These are phyloP conservation scores for Thermothielavioides terrestris DNA, from an alignment of 495 filamentous ascomycete species.

Conservation along the genomic window DNA sequence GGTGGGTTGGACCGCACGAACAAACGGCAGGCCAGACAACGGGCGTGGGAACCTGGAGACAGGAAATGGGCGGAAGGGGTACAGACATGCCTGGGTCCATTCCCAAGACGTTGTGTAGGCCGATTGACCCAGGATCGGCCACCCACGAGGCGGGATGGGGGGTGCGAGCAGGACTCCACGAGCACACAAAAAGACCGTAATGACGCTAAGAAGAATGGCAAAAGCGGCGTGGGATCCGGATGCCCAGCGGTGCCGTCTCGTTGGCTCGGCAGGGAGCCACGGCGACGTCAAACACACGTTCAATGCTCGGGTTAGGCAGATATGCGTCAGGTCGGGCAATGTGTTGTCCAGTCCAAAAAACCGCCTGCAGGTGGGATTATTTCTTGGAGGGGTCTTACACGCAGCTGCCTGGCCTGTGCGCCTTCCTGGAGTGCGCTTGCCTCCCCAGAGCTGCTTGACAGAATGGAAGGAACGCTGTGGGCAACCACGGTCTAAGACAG, in stretches of 20 bases:
- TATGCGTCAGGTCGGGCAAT: slow-evolving; percentile 42
- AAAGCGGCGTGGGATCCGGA: slow-evolving; percentile 35
- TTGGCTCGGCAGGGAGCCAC: slow-evolving; percentile 23
- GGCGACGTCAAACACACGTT: slow-evolving; percentile 28
- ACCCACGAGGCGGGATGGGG: neutral
- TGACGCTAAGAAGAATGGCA: slow-evolving; percentile 35
- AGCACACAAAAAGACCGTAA: slow-evolving; percentile 26
- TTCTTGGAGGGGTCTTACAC: slow-evolving; percentile 13
- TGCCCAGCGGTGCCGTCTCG: slow-evolving; percentile 14
- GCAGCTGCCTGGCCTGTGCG: slow-evolving; percentile 9
- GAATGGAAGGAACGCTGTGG: neutral
- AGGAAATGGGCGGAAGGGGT: slow-evolving; percentile 8
- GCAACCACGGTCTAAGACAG: neutral
- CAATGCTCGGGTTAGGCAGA: slow-evolving; percentile 43
- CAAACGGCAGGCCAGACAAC: slow-evolving; percentile 10
- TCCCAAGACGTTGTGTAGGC: slow-evolving; percentile 20
- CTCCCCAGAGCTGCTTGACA: neutral
- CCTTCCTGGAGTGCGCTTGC: neutral
- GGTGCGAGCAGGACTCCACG: neutral
- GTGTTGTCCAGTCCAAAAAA: slow-evolving; percentile 35
- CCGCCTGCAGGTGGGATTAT: slow-evolving; percentile 27
- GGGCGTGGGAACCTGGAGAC: too few species aligned
- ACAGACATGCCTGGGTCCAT: too few species aligned
- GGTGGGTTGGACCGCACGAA: slow-evolving; percentile 11
- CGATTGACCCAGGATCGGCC: slow-evolving; percentile 8